Base-by-base conservation (phyloP, 2,329 filamentous ascomycete species). In the Aspergillus pseudonomiae region DNA sequence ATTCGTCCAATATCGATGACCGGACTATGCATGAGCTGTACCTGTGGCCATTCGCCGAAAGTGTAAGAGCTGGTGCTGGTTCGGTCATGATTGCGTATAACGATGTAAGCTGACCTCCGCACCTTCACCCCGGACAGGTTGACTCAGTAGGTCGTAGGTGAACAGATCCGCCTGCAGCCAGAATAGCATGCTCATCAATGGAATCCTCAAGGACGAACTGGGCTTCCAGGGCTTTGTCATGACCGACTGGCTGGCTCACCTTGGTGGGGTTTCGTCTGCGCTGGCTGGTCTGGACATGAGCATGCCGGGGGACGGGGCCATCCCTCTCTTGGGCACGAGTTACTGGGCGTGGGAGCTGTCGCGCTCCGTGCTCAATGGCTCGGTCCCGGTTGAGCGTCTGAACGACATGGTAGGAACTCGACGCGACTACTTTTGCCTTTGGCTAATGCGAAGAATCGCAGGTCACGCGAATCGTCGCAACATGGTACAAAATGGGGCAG, bases 151-250 rank as follows among this genome's bases (percentile, higher is more conserved):
- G 11, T 1, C 26, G 32, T 65, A 87, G 81, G 82, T 91, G 61
- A 91, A 91, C 70, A 86, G 88, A 57, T 89, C 86, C 0, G 87
- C 89, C 19, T 83, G 84, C 6, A 91, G 87, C 62, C 87, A 89
- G 64, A 92, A 92, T 71, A 88, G 86, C 65, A 89, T 89, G 71
- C 77, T 89, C 16, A 81, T 91, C 59, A 92, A 92, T 67, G 88
- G 86, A 0, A 80, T 93, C 4, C 79, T 92, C 10, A 93, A 93
- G 70, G 89, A 90, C 53, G 90, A 93, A 76, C 81, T 92, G 56
- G 89, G 88, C 0, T 92, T 92, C 68, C 89, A 91, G 68, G 90
- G 90, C 71, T 88, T 79, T 68, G 86, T 91, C 28, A 87, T 91
- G 80, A 88, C 86, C 0, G 90, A 93, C 74, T 92, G 90, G 89